These are phyloP conservation scores for Microcyclospora tardicrescens DNA, from an alignment of 2,329 filamentous ascomycete species.

Conservation along the genomic window DNA sequence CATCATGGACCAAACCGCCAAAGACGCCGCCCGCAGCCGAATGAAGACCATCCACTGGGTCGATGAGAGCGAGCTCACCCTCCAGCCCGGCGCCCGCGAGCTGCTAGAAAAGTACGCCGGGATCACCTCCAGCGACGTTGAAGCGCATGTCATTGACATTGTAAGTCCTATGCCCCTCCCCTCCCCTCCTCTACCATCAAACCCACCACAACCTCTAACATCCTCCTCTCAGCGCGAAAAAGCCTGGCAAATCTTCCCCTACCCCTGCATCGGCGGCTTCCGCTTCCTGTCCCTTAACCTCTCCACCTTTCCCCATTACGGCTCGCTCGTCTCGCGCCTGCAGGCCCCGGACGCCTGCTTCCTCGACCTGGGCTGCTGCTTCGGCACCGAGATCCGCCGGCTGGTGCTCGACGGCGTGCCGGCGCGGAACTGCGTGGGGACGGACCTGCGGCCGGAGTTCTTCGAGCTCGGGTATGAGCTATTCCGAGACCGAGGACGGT, in stretches of 20 bases:
- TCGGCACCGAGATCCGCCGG: slow-evolving; percentile 29
- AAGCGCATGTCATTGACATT: no score
- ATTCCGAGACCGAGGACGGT: slow-evolving; percentile 23
- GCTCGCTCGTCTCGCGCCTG: slow-evolving; percentile 14
- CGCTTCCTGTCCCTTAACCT: slow-evolving; percentile 10
- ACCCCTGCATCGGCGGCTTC: slow-evolving; percentile 8
- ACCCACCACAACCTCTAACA: no score
- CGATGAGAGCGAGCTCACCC: no score
- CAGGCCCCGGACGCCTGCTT: slow-evolving; percentile 21
- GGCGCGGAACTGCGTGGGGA: slow-evolving; percentile 19
- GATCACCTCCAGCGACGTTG: no score
- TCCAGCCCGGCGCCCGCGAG: no score
- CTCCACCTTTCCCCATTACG: slow-evolving; percentile 11
- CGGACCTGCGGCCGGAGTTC: slow-evolving; percentile 23
- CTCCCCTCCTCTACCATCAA: no score
- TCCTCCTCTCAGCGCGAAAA: slow-evolving; percentile 4
- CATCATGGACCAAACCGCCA: no score
- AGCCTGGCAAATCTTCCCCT: slow-evolving; percentile 6
- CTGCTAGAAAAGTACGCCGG: no score
- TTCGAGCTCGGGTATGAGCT: slow-evolving; percentile 27
- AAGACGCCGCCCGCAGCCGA: no score
- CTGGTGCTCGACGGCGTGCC: slow-evolving; percentile 26
- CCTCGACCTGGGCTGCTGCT: slow-evolving; percentile 29
- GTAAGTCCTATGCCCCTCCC: no score
- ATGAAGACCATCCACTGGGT: no score